Conservation (phyloP, 192 early-diverging fungal species). For the Paraglomus occultum region DNA sequence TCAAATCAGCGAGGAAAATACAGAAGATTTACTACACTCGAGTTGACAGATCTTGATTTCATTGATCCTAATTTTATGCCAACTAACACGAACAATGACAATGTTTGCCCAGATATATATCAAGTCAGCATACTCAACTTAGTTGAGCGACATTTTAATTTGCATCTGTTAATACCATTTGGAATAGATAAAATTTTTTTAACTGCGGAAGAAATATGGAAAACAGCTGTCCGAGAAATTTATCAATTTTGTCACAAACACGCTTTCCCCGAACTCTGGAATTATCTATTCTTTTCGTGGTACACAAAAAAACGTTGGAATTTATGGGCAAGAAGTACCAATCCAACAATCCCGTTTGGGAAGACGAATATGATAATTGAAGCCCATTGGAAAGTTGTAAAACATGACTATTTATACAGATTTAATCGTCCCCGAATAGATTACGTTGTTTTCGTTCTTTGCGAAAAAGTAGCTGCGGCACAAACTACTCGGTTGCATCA, state of each 20-base stretch:
- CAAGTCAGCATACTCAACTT: background rate
- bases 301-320: background rate
- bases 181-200: background rate
- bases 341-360: background rate
- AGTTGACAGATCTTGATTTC: no score
- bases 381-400: background rate
- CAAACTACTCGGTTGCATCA: background rate
- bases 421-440: constrained; percentile 4
- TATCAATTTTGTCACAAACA: background rate
- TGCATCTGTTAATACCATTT: background rate
- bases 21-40: no score
- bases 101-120: background rate
- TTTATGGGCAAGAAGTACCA: background rate
- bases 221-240: background rate
- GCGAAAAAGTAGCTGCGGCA: background rate
- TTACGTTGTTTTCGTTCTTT: background rate
- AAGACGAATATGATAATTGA: background rate
- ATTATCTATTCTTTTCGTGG: background rate
- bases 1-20: background rate
- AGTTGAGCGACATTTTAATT: constrained; percentile 1
- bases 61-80: no score
- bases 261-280: background rate
- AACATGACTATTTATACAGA: constrained; percentile 8
- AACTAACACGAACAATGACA: background rate
- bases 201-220: background rate